phyloP scores from a whole-genome alignment of 768 basidiomycete species.

The Boletus rubroflammeus region DNA sequence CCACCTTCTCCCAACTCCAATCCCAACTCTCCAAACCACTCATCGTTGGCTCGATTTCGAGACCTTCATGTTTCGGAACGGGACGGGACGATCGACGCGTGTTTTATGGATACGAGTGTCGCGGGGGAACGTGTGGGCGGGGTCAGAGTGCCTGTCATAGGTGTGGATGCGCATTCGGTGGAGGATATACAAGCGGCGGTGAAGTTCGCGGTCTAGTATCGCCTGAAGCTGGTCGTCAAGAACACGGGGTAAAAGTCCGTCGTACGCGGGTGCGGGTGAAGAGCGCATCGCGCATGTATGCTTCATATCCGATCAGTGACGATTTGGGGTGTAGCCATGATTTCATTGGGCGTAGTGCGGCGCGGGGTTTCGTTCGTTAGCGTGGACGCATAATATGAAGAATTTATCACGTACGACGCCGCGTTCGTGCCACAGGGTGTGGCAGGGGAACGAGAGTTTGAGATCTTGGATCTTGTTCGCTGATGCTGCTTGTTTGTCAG shows the following conservation, averaged over 20 bases:
- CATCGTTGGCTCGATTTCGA: too few relatives aligned
- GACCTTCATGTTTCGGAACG: conserved; percentile 37
- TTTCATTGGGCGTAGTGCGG: conserved; percentile 38
- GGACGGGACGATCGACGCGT: conserved; percentile 43
- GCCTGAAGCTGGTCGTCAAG: conserved; percentile 23
- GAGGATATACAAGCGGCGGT: conserved; percentile 21
- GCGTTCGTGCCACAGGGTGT: conserved; percentile 34
- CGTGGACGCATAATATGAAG: conserved; percentile 43
- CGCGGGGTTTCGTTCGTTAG: conserved; percentile 34
- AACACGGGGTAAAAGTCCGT: conserved; percentile 18
- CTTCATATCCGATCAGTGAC: neutral
- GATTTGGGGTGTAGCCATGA: conserved; percentile 29
- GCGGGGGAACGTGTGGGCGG: conserved; percentile 16
- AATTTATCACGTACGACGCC: conserved; percentile 32
- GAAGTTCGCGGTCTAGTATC: conserved; percentile 15
- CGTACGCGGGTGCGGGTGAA: neutral
- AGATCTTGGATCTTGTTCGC: neutral
- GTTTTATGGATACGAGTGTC: conserved; percentile 32
- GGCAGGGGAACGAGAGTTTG: conserved; percentile 4
- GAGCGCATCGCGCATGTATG: neutral
- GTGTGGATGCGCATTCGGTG: conserved; percentile 20
- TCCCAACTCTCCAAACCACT: conserved; percentile 43
- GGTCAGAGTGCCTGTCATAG: conserved; percentile 19
- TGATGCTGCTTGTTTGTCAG: conserved; percentile 19
- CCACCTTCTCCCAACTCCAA: conserved; percentile 33